Evolutionary conservation across 2,329 filamentous ascomycete genomes (phyloP), one percentile per base, ranked within the genome.

Genomic region (Aspergillus ibericus): DNA sequence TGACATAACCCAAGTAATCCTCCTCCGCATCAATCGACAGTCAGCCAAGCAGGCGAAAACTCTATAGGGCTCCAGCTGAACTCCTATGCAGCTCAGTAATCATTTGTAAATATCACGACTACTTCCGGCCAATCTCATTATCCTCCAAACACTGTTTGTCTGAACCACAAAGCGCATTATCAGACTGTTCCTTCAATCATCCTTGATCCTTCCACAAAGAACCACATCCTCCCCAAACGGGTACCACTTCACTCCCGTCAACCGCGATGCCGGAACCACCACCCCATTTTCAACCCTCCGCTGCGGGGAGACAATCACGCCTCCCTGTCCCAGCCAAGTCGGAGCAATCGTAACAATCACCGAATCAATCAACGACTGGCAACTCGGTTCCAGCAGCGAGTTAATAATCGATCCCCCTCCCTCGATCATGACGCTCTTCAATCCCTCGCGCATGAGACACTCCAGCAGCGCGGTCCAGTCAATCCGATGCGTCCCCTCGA

Each of bases 321-420:
- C 91, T 2, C 91, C 92, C 60, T 84, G 81, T 0, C 93, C 93
- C 18, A 97, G 79, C 87, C 91, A 97, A 0, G 87, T 91, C 4
- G 93, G 93, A 2, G 93, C 92, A 69, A 97, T 88, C 0, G 93
- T 97, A 49, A 97, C 81, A 68, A 97, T 89, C 46, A 96, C 88
- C 3, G 88, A 87, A 69, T 90, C 83, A 25, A 96, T 78, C 4
- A 92, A 73, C 4, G 67, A 60, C 32, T 85, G 80, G 62, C 84
- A 83, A 1, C 72, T 72, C 1, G 83, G 79, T 25, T 81, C 77
- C 7, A 97, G 80, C 4, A 97, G 76, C 2, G 88, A 85, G 68
- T 95, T 95, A 71, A 97, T 96, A 29, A 97, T 85, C 13, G 81
- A 78, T 0, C 84, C 92, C 3, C 93, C 93, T 0, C 93, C 93